Base-by-base conservation (phyloP, 352 stramenopile species). In the Pythium scleroteichum region DNA sequence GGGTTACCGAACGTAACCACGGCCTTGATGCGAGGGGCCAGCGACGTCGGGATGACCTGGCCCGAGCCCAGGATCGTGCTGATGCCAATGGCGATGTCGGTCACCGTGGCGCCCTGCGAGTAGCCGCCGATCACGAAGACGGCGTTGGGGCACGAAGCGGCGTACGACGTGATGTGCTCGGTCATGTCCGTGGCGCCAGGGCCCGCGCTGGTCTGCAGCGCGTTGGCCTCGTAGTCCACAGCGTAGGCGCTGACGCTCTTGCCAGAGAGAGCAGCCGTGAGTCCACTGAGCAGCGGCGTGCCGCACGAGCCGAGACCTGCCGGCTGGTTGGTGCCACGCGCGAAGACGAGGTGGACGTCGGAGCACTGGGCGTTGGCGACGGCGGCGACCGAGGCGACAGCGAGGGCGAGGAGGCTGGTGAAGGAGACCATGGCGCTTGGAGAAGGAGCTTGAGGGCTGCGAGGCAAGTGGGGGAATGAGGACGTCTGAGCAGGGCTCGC, bases 231-330 rank as follows among this genome's bases (percentile, higher is more conserved):
- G 47, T 78, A 78, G 29, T 42, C 50, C 16, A 73, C 66, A 0
- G 66, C 70, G 47, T 78, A 73, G n/a, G 66, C 72, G 22, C 59
- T 68, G 55, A 76, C 58, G 49, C 50, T 74, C 58, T 67, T 74
- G 45, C 62, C 59, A 12, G 24, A 51, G 17, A 75, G 42, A 22
- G 53, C 55, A 12, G 20, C 58, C n/a, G 59, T 65, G 51, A 79
- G 66, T 17, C 53, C 61, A 6, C 29, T 64, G 13, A 72, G 52
- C 12, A 75, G 51, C 8, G 68, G 64, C 10, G 14, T 53, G 6
- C 68, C 64, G 10, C 42, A 59, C 16, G 64, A 62, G 5, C 68
- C 68, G 2, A 75, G 54, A 20, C 68, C 64, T 16, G 49, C 32
- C 53, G 62, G 56, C 45, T 76, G 68, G n/a, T 59, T 62, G n/a